Evolutionary conservation across 2,329 filamentous ascomycete species (phyloP), one percentile per base, ranked within the genome.

Genomic region (Venturia asperata): DNA sequence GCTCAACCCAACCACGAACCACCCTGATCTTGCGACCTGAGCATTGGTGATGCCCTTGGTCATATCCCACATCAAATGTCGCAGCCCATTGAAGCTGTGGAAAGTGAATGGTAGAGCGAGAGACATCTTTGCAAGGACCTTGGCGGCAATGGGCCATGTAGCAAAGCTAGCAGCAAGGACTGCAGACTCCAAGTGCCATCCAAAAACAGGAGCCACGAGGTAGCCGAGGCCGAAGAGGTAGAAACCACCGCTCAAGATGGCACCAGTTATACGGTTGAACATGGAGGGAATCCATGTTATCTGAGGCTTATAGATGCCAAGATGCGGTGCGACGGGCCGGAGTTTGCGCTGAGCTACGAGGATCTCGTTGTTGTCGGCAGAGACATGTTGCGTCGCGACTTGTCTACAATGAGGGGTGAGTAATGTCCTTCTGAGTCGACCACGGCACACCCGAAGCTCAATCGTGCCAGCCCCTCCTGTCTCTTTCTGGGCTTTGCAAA

Each of bases 211-310:
- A 0, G 91, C 87, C 69, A 84, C 84, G 67, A 96, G 87, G 82
- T 97, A 97, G 64, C 88, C 85, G 69, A 86, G 77, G 68, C 89
- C 87, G 81, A 91, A 96, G 75, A 85, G 77, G 83, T 97, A 97
- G 68, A 96, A 82, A 62, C 81, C 78, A 69, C 88, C 90, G 67
- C 87, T 87, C 70, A 95, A 83, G 67, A 82, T 77, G 73, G 83
- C 79, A 72, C 91, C 92, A n/a, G 91, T 93, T 79, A 96, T 86
- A 73, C 92, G 91, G 81, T 92, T 90, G 78, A 90, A 83, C 66
- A 81, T 86, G 71, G 86, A 87, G 70, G 83, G 82, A 77, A 90
- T 87, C 88, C 87, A 96, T 71, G 91, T 94, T 79, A 97, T 89
- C 77, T 91, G 86, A 67, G 88, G 85, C 76, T 86, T 84, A 86